These are phyloP conservation scores for Bertia moriformis DNA, from an alignment of 2,329 filamentous ascomycete species.

Conservation along the genomic window DNA sequence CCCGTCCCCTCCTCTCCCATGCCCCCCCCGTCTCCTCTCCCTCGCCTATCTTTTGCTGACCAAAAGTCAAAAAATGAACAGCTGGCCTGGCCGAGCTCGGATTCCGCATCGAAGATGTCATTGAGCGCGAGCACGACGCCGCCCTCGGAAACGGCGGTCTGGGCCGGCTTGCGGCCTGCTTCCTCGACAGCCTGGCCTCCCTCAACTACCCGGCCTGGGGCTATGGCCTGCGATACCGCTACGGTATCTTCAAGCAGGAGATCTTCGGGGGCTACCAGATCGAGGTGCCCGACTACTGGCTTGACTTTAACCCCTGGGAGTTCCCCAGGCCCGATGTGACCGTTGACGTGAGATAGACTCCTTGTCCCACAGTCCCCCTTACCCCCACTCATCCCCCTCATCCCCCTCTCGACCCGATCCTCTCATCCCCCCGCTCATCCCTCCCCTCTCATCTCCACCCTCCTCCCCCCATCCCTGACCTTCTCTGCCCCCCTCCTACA, in stretches of 20 bases:
- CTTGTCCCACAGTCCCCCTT: neutral
- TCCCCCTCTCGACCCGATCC: no score
- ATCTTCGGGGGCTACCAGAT: constrained; percentile 97
- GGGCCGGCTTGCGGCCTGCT: constrained; percentile 86
- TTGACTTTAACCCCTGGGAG: constrained; percentile 99
- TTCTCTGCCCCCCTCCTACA: constrained; percentile 3
- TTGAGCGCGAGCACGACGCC: constrained; percentile 88
- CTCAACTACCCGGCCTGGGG: constrained; percentile 96
- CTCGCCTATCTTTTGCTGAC: neutral
- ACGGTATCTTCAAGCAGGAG: constrained; percentile 98
- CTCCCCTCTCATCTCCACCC: neutral
- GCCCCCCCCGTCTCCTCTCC: no score
- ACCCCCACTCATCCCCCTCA: neutral
- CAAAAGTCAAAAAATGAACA: constrained; percentile 16
- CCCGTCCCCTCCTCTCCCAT: no score
- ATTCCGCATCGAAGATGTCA: constrained; percentile 92
- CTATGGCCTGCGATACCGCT: constrained; percentile 87
- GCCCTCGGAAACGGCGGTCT: constrained; percentile 92
- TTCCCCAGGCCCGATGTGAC: constrained; percentile 91
- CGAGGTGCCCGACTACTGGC: constrained; percentile 96
- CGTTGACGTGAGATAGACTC: constrained; percentile 56
- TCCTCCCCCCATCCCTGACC: neutral
- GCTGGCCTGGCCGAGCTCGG: constrained; percentile 78
- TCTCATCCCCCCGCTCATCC: neutral
- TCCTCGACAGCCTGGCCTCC: constrained; percentile 88